Evolutionary conservation across 2,329 filamentous ascomycete species (phyloP).

Genomic region (Ophiostoma fasciatum): DNA sequence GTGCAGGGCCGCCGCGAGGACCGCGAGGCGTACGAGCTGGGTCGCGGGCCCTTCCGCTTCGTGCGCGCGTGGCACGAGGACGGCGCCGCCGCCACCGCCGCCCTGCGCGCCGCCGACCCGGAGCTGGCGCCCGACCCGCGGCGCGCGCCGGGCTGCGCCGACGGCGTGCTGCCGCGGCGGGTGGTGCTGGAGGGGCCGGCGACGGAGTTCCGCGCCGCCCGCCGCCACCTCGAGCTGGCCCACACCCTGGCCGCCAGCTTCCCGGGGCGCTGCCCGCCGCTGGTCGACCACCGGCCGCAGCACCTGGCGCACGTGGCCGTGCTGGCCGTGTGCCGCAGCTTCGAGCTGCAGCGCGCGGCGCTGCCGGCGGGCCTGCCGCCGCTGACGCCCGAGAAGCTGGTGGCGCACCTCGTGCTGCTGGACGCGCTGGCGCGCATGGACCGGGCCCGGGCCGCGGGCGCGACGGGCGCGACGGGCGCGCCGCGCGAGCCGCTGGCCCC

Average conservation of each 20-base stretch:
- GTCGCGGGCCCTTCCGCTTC: not conserved
- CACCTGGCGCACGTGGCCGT: not conserved
- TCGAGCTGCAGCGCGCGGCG: not conserved
- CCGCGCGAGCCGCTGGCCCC: too few species aligned
- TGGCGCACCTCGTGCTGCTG: not conserved
- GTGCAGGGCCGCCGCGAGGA: too few species aligned
- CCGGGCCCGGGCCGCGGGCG: not conserved
- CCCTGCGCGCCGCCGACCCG: too few species aligned
- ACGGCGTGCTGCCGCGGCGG: not conserved
- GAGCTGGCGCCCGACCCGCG: not conserved
- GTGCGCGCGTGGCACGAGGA: not conserved
- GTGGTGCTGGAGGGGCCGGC: not conserved
- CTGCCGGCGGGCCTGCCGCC: not conserved
- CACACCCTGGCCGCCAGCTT: not conserved
- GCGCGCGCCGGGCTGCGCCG: not conserved
- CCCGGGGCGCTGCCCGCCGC: not conserved
- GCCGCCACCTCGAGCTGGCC: not conserved
- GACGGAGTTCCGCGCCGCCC: too few species aligned
- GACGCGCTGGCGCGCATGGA: not conserved
- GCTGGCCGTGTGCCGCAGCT: not conserved
- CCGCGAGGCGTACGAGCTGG: not conserved
- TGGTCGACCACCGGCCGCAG: not conserved
- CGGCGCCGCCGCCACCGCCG: too few species aligned
- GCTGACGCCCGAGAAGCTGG: not conserved
- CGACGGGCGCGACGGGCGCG: too few species aligned